These are phyloP conservation scores for Calocybe cyanea DNA, from an alignment of 768 basidiomycete species.

Conservation along the genomic window DNA sequence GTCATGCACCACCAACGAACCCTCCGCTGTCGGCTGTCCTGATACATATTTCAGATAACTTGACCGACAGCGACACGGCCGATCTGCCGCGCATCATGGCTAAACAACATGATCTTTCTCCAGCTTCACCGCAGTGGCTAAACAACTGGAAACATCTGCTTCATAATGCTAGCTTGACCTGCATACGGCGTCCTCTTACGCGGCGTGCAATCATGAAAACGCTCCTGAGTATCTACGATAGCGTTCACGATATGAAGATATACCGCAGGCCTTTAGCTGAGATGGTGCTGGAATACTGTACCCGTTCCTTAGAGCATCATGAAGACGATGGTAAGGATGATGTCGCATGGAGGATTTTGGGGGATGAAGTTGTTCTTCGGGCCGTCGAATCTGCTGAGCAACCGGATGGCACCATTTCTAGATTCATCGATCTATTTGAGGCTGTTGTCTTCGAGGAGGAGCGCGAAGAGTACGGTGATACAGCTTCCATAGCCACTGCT, in stretches of 20 bases:
- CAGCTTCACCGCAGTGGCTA: constrained; percentile 71
- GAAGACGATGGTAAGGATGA: constrained; percentile 35
- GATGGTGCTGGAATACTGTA: constrained; percentile 48
- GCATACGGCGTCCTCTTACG: constrained; percentile 45
- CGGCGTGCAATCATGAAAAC: constrained; percentile 53
- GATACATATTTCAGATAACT: constrained; percentile 62
- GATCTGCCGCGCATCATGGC: constrained; percentile 59
- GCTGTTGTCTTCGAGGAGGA: constrained; percentile 32
- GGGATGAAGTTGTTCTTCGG: constrained; percentile 63
- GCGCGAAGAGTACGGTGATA: constrained; percentile 37
- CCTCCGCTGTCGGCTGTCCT: constrained; percentile 63
- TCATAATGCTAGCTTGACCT: constrained; percentile 42
- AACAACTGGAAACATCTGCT: constrained; percentile 60
- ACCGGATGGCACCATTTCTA: constrained; percentile 19
- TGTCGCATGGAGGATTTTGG: constrained; percentile 56
- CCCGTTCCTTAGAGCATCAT: constrained; percentile 21
- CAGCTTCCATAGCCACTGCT: constrained; percentile 32
- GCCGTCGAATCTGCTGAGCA: constrained; percentile 36
- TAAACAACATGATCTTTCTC: constrained; percentile 64
- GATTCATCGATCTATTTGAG: constrained; percentile 39
- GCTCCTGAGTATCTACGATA: constrained; percentile 56
- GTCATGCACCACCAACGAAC: constrained; percentile 52
- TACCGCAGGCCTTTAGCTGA: constrained; percentile 55
- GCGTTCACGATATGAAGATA: constrained; percentile 62
- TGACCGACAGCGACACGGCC: constrained; percentile 65